Conservation (phyloP, 495 filamentous ascomycete species). For the Talaromyces trachyspermus region DNA sequence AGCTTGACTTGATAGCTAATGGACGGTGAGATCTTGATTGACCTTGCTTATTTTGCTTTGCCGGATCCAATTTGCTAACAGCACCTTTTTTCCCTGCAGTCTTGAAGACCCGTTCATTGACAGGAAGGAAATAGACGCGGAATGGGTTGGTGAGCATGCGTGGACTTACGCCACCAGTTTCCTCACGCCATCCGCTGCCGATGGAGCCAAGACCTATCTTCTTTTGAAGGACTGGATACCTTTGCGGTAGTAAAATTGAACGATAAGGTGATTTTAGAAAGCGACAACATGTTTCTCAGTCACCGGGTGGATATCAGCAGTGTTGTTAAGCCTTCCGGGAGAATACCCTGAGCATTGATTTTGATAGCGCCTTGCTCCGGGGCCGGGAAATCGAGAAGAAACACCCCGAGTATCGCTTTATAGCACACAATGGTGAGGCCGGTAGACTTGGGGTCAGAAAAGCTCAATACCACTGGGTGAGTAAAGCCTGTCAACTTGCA, state of each 20-base stretch:
- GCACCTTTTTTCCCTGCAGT: constrained; percentile 31
- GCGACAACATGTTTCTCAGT: constrained; percentile 75
- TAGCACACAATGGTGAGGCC: constrained; percentile 68
- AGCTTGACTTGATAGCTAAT: constrained; percentile 67
- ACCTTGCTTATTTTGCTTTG: constrained; percentile 12
- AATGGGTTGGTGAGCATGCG: constrained; percentile 74
- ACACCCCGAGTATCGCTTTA: constrained; percentile 43
- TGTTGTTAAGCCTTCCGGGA: constrained; percentile 42
- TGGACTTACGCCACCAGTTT: constrained; percentile 72
- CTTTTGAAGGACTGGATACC: constrained; percentile 76
- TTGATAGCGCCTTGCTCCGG: constrained; percentile 43
- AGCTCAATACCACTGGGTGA: constrained; percentile 75
- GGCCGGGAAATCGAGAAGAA: constrained; percentile 39
- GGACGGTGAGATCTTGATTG: constrained; percentile 21
- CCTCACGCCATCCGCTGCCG: constrained; percentile 29
- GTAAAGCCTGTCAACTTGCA: not conserved
- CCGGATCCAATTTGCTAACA: not conserved
- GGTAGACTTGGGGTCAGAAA: constrained; percentile 73
- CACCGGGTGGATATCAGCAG: constrained; percentile 61
- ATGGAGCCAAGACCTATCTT: constrained; percentile 40
- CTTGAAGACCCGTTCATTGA: constrained; percentile 65
- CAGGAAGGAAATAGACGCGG: constrained; percentile 69
- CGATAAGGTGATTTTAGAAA: constrained; percentile 57
- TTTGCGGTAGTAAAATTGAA: constrained; percentile 74
- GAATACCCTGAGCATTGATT: constrained; percentile 47